Evolutionary conservation across 2,329 filamentous ascomycete species (phyloP).

Genomic region (Fusarium sp.): DNA sequence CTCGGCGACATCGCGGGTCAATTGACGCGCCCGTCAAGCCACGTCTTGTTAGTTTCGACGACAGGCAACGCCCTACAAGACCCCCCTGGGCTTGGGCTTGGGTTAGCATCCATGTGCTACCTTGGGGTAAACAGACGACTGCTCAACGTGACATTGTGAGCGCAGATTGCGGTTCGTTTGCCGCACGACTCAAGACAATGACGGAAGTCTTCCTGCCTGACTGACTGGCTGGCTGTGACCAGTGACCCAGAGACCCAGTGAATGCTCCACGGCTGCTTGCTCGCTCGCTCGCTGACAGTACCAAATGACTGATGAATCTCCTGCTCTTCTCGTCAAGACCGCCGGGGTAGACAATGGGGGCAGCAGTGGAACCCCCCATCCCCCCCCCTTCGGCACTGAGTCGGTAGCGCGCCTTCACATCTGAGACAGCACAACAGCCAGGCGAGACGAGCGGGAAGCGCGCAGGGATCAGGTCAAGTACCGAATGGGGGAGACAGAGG

Average conservation of each 20-base stretch:
- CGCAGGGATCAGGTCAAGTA: conserved; percentile 35
- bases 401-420: conserved; percentile 36
- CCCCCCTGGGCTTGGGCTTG: not conserved
- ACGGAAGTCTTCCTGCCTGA: not conserved
- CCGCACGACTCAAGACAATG: conserved; percentile 9
- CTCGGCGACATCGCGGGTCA: conserved; percentile 41
- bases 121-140: not conserved
- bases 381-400: conserved; percentile 33
- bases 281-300: conserved; percentile 9
- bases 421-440: conserved; percentile 26
- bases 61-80: conserved; percentile 9
- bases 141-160: not conserved
- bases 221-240: not conserved
- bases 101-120: not conserved
- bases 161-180: not conserved
- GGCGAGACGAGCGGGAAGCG: conserved; percentile 31
- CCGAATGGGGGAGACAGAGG: conserved; percentile 29
- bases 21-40: conserved; percentile 31
- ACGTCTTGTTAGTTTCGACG: conserved; percentile 32
- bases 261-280: not conserved
- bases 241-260: not conserved
- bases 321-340: conserved; percentile 25
- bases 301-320: conserved; percentile 17
- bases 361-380: conserved; percentile 25
- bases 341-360: conserved; percentile 27